phyloP scores from a whole-genome alignment of 352 stramenopile genomes.

The Thalassiosira livingstoniorum region DNA sequence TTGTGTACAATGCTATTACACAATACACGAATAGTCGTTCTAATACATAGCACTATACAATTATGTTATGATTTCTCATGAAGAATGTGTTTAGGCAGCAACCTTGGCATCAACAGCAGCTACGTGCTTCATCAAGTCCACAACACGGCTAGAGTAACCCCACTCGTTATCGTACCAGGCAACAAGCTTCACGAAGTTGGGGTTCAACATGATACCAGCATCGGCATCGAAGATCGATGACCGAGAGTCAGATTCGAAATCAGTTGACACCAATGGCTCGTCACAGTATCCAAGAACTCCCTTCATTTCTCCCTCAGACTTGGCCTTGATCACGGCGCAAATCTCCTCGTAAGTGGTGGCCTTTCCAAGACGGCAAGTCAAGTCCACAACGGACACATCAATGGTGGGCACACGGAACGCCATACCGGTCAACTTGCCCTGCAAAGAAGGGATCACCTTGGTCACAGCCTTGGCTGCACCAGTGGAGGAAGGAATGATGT shows the following conservation, averaged over 20 bases:
- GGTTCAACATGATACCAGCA: conserved; percentile 97
- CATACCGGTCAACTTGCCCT: conserved; percentile 98
- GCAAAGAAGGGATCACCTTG: conserved; percentile 97
- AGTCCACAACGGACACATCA: conserved; percentile 97
- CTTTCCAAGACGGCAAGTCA: conserved; percentile 93
- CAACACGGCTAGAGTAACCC: conserved; percentile 96
- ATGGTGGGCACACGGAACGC: conserved; percentile 98
- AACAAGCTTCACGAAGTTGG: conserved; percentile 99
- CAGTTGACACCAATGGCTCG: conserved; percentile 95
- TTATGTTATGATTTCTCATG: no score
- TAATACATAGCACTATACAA: no score
- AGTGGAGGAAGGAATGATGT: conserved; percentile 99
- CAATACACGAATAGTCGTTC: no score
- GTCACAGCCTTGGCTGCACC: conserved; percentile 98
- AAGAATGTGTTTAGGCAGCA: conserved; percentile 67
- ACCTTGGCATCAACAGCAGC: conserved; percentile 90
- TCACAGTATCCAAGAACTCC: conserved; percentile 98
- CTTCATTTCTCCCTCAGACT: conserved; percentile 94
- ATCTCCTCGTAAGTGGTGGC: conserved; percentile 97
- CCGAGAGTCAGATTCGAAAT: conserved; percentile 95
- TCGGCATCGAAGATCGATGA: conserved; percentile 98
- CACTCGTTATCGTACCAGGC: conserved; percentile 99
- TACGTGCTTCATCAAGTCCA: conserved; percentile 98
- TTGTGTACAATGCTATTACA: no score
- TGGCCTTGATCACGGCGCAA: conserved; percentile 94